Evolutionary conservation across 441 rosid genomes (phyloP).

Genomic region (Isatis lusitanica): DNA sequence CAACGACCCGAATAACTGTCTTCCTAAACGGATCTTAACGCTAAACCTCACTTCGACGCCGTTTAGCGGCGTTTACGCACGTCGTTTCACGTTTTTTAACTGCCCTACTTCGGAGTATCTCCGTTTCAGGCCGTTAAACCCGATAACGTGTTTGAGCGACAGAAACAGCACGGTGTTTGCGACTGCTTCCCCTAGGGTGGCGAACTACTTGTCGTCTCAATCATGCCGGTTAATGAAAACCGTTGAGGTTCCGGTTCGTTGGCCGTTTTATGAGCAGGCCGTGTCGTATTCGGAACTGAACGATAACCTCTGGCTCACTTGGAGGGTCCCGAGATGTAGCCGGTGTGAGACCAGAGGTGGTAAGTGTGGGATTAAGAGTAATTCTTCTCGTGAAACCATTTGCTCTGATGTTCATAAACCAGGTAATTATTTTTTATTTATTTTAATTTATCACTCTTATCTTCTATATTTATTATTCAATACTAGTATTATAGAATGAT

Average conservation of each 20-base stretch:
- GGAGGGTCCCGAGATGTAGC: slow-evolving; percentile 58
- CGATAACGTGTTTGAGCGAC: slow-evolving; percentile 60
- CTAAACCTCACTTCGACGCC: slow-evolving; percentile 53
- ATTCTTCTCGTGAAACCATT: slow-evolving; percentile 43
- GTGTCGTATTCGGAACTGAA: slow-evolving; percentile 53
- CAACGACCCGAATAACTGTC: slow-evolving; percentile 53
- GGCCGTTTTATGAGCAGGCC: slow-evolving; percentile 56
- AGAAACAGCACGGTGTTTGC: slow-evolving; percentile 54
- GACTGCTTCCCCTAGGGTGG: slow-evolving; percentile 42
- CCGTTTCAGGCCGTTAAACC: slow-evolving; percentile 34
- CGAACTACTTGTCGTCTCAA: slow-evolving; percentile 10
- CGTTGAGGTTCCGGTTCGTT: slow-evolving; percentile 51
- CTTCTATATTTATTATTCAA: not conserved
- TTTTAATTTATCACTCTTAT: not conserved
- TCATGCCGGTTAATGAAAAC: slow-evolving; percentile 42
- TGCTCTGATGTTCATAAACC: slow-evolving; percentile 41
- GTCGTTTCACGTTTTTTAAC: slow-evolving; percentile 54
- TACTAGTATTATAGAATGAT: not conserved
- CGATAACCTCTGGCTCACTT: slow-evolving; percentile 52
- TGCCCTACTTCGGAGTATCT: slow-evolving; percentile 45
- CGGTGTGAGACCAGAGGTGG: slow-evolving; percentile 56
- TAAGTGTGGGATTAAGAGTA: slow-evolving; percentile 48
- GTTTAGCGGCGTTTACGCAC: slow-evolving; percentile 42
- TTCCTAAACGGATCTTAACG: slow-evolving; percentile 50
- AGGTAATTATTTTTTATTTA: slow-evolving; percentile 41